Conservation (phyloP, 306 rosid species). For the Neltuma alba region DNA sequence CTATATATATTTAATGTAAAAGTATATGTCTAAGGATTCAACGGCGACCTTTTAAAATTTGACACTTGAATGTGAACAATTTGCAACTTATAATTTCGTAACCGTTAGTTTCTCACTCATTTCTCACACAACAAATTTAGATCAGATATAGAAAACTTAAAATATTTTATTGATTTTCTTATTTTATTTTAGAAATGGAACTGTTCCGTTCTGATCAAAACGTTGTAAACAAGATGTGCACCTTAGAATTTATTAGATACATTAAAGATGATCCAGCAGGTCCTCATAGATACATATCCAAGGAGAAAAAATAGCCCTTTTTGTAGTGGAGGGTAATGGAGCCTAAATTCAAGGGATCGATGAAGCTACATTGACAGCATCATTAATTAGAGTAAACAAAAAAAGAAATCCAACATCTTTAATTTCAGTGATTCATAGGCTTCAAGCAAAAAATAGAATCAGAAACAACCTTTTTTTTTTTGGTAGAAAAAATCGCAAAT, state of each 20-base stretch:
- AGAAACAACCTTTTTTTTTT: background rate
- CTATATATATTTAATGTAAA: too few relatives aligned
- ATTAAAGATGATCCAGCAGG: background rate
- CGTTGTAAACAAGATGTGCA: background rate
- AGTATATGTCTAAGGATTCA: too few relatives aligned
- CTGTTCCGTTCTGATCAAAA: background rate
- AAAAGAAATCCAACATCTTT: background rate
- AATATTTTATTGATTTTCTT: background rate
- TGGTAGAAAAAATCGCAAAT: background rate
- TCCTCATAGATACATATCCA: background rate
- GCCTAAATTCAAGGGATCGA: background rate
- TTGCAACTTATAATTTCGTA: background rate
- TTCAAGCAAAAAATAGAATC: background rate
- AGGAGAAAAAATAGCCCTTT: constrained; percentile 20
- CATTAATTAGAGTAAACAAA: background rate
- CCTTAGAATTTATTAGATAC: background rate
- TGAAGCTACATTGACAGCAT: background rate
- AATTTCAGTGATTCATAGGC: background rate
- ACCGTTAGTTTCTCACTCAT: background rate
- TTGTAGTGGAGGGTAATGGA: constrained; percentile 1
- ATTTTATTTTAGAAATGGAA: background rate
- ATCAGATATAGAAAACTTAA: background rate
- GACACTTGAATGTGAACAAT: too few relatives aligned
- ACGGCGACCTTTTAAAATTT: too few relatives aligned
- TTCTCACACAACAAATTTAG: background rate